Percentiles rank a stretch among this genome's conserved stretches.
Conservation (phyloP, 2,329 filamentous ascomycete genomes). For the Pseudogymnoascus sp. region DNA sequence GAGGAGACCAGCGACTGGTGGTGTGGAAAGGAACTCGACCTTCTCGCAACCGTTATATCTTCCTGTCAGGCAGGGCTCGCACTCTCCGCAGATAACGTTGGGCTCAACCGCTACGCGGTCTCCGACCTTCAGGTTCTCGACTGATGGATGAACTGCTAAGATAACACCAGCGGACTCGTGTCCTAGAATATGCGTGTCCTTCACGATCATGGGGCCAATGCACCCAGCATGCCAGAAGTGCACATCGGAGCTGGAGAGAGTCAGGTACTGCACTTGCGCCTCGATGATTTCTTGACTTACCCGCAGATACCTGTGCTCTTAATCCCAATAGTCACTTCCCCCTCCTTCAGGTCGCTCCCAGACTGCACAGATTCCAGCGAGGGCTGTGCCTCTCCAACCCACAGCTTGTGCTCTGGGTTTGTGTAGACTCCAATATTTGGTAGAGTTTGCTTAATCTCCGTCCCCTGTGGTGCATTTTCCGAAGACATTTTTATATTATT, state of each 20-base stretch:
- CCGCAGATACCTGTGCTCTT: slow-evolving; percentile 96
- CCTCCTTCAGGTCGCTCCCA: slow-evolving; percentile 61
- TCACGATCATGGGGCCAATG: slow-evolving; percentile 94
- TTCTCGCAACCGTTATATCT: slow-evolving; percentile 91
- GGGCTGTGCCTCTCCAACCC: slow-evolving; percentile 73
- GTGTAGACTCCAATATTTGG: slow-evolving; percentile 94
- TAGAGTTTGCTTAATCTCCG: slow-evolving; percentile 49
- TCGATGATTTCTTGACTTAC: slow-evolving; percentile 37
- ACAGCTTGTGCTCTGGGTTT: slow-evolving; percentile 85
- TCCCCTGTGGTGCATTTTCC: slow-evolving; percentile 3
- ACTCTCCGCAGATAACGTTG: slow-evolving; percentile 83
- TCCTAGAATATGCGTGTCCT: slow-evolving; percentile 80
- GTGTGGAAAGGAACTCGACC: slow-evolving; percentile 82
- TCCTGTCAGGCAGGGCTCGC: slow-evolving; percentile 84
- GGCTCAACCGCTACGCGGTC: slow-evolving; percentile 93
- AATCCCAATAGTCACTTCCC: slow-evolving; percentile 81
- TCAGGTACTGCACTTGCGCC: slow-evolving; percentile 10
- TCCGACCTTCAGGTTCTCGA: slow-evolving; percentile 69
- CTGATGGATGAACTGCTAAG: slow-evolving; percentile 72
- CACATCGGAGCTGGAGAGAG: slow-evolving; percentile 66
- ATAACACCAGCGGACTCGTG: slow-evolving; percentile 87
- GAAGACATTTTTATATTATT: slow-evolving; percentile 8
- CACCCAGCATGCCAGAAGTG: slow-evolving; percentile 96
- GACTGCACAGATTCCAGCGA: slow-evolving; percentile 65
- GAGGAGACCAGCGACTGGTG: slow-evolving; percentile 78